Conservation (phyloP, 805 yeast genomes). For the Cyberlindnera maritima region DNA sequence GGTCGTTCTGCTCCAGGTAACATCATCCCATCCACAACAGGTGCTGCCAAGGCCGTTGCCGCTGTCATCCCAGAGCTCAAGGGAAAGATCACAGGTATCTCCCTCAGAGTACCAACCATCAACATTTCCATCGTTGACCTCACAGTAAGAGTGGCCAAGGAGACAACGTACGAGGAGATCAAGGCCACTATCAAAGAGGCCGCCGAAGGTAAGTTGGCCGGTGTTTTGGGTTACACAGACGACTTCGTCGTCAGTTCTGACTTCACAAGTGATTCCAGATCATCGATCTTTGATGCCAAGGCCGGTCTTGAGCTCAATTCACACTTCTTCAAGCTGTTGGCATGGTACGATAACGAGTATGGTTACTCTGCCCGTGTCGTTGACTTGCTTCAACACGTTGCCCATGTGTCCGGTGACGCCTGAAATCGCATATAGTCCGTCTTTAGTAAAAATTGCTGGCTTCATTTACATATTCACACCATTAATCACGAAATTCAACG, state of each 20-base stretch:
- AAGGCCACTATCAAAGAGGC: conserved; percentile 57
- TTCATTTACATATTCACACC: not conserved
- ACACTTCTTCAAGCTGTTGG: conserved; percentile 64
- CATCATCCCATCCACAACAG: conserved; percentile 73
- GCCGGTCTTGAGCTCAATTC: conserved; percentile 72
- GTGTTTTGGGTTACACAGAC: conserved; percentile 67
- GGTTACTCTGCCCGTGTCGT: conserved; percentile 78
- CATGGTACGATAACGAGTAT: conserved; percentile 76
- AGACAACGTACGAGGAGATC: conserved; percentile 63
- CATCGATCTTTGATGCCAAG: conserved; percentile 65
- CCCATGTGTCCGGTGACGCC: conserved; percentile 25
- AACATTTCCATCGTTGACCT: conserved; percentile 73
- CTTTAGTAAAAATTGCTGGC: not conserved
- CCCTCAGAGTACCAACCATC: conserved; percentile 72
- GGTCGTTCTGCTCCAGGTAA: conserved; percentile 76
- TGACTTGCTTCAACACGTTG: conserved; percentile 65
- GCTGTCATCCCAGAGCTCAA: conserved; percentile 68
- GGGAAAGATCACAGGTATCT: conserved; percentile 74
- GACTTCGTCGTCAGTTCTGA: conserved; percentile 70
- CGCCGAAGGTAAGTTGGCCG: conserved; percentile 57
- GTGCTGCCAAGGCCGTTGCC: conserved; percentile 79
- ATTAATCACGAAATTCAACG: not conserved
- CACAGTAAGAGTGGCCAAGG: conserved; percentile 59
- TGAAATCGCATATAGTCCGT: not conserved
- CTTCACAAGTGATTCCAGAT: conserved; percentile 59